These are phyloP conservation scores for Xanthoconium stramineum DNA, from an alignment of 768 basidiomycete genomes.

Conservation along the genomic window DNA sequence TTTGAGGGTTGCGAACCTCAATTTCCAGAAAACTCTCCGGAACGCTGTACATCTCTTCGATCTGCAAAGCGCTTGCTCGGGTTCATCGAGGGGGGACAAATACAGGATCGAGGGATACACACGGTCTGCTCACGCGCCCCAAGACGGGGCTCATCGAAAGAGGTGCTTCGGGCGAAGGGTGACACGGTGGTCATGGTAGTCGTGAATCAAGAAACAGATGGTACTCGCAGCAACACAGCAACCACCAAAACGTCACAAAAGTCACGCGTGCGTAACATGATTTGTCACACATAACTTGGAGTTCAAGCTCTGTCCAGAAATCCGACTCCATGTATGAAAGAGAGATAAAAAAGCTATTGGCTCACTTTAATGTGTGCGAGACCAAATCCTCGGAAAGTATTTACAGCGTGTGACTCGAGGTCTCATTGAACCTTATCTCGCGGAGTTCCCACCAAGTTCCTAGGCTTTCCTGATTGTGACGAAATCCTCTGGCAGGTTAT, in stretches of 20 bases:
- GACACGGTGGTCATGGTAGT: constrained; percentile 39
- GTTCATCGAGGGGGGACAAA: constrained; percentile 26
- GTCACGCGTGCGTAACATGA: constrained; percentile 19
- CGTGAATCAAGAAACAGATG: constrained; percentile 17
- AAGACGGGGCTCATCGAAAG: constrained; percentile 52
- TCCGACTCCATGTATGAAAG: too few species aligned
- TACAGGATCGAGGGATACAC: constrained; percentile 16
- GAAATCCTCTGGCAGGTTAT: too few species aligned
- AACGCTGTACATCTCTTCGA: constrained; percentile 98
- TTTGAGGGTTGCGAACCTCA: constrained; percentile 95
- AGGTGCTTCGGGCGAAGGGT: constrained; percentile 59
- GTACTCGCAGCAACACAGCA: constrained; percentile 22
- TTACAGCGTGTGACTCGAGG: too few species aligned
- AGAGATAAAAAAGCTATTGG: too few species aligned
- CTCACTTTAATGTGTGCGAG: too few species aligned
- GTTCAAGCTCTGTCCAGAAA: too few species aligned
- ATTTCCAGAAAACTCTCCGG: constrained; percentile 98
- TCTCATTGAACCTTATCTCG: too few species aligned
- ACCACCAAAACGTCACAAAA: constrained; percentile 13
- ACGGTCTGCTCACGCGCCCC: constrained; percentile 58
- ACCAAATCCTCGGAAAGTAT: too few species aligned
- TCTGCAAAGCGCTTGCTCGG: constrained; percentile 47
- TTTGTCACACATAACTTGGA: too few species aligned
- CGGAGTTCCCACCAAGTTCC: too few species aligned
- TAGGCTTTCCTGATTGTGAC: too few species aligned